phyloP scores from a whole-genome alignment of 2,329 filamentous ascomycete genomes.

The Hysterium pulicare region DNA sequence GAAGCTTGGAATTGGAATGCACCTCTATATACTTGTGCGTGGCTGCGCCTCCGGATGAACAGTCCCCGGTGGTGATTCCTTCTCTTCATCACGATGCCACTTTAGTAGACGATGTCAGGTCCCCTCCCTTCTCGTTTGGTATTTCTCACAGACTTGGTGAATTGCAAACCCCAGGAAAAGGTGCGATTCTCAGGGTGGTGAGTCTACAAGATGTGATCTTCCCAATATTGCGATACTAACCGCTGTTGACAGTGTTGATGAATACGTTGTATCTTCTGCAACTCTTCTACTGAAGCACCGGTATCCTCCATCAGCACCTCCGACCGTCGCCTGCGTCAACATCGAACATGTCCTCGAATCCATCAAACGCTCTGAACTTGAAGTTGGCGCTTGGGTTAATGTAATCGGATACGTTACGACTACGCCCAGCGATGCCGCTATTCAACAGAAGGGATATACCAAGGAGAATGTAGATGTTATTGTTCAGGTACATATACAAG shows the following conservation, averaged over 20 bases:
- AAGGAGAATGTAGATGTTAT: constrained; percentile 9
- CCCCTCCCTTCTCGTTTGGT: constrained; percentile 59
- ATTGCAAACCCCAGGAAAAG: constrained; percentile 62
- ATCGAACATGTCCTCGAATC: constrained; percentile 67
- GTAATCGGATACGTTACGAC: constrained; percentile 73
- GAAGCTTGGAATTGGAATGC: too few relatives aligned
- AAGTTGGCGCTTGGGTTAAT: constrained; percentile 83
- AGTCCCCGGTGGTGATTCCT: too few relatives aligned
- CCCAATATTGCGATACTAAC: too few relatives aligned
- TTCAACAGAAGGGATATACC: constrained; percentile 13
- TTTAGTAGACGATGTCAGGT: constrained; percentile 30
- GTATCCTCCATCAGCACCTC: constrained; percentile 46
- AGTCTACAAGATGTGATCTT: constrained; percentile 30
- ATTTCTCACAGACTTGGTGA: constrained; percentile 44
- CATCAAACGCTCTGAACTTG: constrained; percentile 60
- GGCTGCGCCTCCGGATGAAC: too few relatives aligned
- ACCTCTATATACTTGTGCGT: too few relatives aligned
- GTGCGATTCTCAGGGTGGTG: constrained; percentile 92
- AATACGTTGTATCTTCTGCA: constrained; percentile 57
- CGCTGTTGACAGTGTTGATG: constrained; percentile 50
- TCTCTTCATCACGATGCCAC: too few relatives aligned
- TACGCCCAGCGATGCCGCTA: neutral
- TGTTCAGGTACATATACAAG: constrained; percentile 58
- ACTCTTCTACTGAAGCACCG: constrained; percentile 66
- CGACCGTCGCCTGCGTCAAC: constrained; percentile 60